Conservation (phyloP, 768 basidiomycete genomes). For the Lentinula guzmanii region DNA sequence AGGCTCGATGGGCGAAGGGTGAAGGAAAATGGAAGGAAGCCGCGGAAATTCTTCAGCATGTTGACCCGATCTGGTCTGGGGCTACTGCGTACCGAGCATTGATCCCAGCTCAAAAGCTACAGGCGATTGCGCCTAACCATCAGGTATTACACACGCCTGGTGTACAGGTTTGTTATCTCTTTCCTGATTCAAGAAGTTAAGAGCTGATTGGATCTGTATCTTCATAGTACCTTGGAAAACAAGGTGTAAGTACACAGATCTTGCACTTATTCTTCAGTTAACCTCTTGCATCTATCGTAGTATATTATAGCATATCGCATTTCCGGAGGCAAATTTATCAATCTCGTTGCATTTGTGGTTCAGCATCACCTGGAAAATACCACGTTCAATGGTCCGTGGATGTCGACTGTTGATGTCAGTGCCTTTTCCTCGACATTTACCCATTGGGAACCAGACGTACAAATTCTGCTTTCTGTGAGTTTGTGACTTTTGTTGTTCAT, state of each 20-base stretch:
- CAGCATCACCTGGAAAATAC: slow-evolving; percentile 48
- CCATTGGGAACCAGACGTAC: slow-evolving; percentile 56
- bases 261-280: background rate
- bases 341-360: slow-evolving; percentile 53
- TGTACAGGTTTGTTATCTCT: slow-evolving; percentile 34
- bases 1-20: slow-evolving; percentile 26
- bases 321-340: slow-evolving; percentile 49
- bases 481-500: background rate
- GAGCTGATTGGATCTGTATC: background rate
- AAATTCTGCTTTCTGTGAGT: slow-evolving; percentile 47
- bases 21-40: slow-evolving; percentile 32
- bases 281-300: slow-evolving; percentile 23
- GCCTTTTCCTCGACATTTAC: slow-evolving; percentile 41
- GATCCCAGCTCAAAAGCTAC: slow-evolving; percentile 46
- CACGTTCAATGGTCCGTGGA: slow-evolving; percentile 45
- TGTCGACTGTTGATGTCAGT: slow-evolving; percentile 34
- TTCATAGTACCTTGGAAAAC: slow-evolving; percentile 51
- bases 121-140: slow-evolving; percentile 37
- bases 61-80: slow-evolving; percentile 56
- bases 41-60: slow-evolving; percentile 31
- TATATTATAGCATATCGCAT: slow-evolving; percentile 61
- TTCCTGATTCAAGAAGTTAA: background rate
- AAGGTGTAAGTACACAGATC: slow-evolving; percentile 23
- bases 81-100: slow-evolving; percentile 52
- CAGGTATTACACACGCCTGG: slow-evolving; percentile 34